phyloP scores from a whole-genome alignment of 2,329 filamentous ascomycete species.

The Chaetoscypha palmicola region DNA sequence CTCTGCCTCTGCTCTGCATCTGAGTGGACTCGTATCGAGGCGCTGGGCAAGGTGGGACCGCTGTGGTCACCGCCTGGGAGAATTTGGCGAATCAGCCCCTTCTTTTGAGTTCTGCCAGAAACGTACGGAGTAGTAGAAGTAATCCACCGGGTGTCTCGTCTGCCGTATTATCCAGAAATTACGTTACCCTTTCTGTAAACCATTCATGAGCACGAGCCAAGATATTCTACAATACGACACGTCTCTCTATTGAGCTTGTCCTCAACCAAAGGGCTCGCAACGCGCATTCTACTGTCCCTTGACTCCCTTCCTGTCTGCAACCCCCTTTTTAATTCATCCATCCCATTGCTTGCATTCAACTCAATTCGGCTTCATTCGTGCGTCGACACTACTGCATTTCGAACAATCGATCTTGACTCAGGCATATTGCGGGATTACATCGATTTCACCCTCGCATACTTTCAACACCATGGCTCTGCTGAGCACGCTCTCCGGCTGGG shows the following conservation, averaged over 20 bases:
- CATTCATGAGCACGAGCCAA: slow-evolving; percentile 2
- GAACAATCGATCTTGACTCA: neutral
- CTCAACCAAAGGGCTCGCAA: neutral
- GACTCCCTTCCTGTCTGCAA: neutral
- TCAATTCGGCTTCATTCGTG: neutral
- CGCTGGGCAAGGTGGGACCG: no score
- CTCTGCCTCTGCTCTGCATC: no score
- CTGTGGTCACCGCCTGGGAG: no score
- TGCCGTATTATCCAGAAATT: no score
- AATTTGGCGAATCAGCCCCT: no score
- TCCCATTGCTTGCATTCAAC: neutral
- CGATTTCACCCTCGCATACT: no score
- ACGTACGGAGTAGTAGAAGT: no score
- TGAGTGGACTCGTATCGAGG: no score
- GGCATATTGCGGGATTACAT: slow-evolving; percentile 1
- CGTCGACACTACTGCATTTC: no score
- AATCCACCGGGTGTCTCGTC: no score
- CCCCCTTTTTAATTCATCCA: slow-evolving; percentile 1
- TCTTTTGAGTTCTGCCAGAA: no score
- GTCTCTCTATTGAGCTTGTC: slow-evolving; percentile 3
- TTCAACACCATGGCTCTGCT: slow-evolving; percentile 17
- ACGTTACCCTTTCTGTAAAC: no score
- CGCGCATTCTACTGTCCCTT: slow-evolving; percentile 4
- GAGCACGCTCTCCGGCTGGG: slow-evolving; percentile 34
- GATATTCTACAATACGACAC: slow-evolving; percentile 4